Base-by-base conservation (phyloP, 176 grass and related monocot genomes). In the Musa itinerans region DNA sequence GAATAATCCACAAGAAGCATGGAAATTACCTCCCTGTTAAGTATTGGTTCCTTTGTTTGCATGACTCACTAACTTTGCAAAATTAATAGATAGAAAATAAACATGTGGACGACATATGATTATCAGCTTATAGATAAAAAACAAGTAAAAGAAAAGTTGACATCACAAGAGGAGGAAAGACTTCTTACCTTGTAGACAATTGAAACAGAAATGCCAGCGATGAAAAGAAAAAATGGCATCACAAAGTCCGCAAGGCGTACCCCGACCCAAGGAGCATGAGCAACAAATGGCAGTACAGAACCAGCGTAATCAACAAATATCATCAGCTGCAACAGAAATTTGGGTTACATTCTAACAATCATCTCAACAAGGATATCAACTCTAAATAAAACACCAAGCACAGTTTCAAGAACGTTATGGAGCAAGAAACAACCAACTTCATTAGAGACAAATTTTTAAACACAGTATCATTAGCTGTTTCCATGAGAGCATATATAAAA, bases 291-390 rank as follows among this genome's bases (percentile, higher is more conserved):
- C 49, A 65, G 65, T 25, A 65, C 48, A 52, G 75, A 65, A 52
- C 75, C 75, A 77, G 75, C 61, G 53, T 77, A 77, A 77, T 77
- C 75, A 77, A 77, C 75, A 23, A 77, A 77, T 77, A 77, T 65
- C 75, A 77, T 77, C 14, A 77, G 61, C 75, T 77, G 61, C 61
- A 65, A 53, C 8, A 52, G 17, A 75, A 61, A 49, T 62, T 1
- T 72, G 3, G 14, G 15, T 29, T 57, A 56, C 16, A 74, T 25
- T 54, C 13, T 26, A 74, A 57, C 12, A 26, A 74, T 4, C 56
- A 74, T 23, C 10, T 57, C 11, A 74, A 3, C 20, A 56, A 29
- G 57, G 10, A 29, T 9, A 15, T 20, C 14, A 16, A 11, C 12
- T 43, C 3, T 70, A 19, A 50, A 70, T 48, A 50, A 11, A 20